phyloP scores from a whole-genome alignment of 768 basidiomycete species.

The Tremella yokohamensis region DNA sequence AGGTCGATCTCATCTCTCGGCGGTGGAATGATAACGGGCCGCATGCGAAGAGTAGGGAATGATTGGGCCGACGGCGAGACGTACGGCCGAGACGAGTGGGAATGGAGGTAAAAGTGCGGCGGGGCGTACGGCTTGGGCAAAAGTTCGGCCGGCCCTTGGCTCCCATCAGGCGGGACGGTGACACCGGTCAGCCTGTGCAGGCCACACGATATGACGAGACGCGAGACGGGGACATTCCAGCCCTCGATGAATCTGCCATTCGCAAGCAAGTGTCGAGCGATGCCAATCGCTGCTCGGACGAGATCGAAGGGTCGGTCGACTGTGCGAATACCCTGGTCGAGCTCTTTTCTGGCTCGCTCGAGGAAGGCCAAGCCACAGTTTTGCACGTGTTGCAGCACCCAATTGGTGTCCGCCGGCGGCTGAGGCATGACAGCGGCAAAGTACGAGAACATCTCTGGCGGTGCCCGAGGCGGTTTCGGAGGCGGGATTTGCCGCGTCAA shows the following conservation, averaged over 20 bases:
- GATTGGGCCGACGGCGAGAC: not conserved
- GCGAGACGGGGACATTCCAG: slow-evolving; percentile 38
- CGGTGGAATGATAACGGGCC: slow-evolving; percentile 43
- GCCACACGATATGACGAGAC: slow-evolving; percentile 41
- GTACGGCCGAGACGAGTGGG: slow-evolving; percentile 3
- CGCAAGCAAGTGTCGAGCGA: slow-evolving; percentile 35
- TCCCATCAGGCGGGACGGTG: slow-evolving; percentile 19
- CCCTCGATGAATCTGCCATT: slow-evolving; percentile 46
- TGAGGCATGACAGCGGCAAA: slow-evolving; percentile 1
- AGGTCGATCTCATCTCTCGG: slow-evolving; percentile 43
- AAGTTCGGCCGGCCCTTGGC: slow-evolving; percentile 10
- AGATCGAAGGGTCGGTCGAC: slow-evolving; percentile 45
- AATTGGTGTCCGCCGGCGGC: slow-evolving; percentile 9
- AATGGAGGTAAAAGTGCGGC: slow-evolving; percentile 21
- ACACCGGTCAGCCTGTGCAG: slow-evolving; percentile 41
- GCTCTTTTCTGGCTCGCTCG: slow-evolving; percentile 35
- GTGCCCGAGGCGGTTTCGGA: slow-evolving; percentile 15
- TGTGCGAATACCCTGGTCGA: slow-evolving; percentile 36
- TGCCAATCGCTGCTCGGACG: slow-evolving; percentile 38
- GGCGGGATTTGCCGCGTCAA: slow-evolving; percentile 22
- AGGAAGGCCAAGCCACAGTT: slow-evolving; percentile 18
- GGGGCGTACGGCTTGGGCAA: slow-evolving; percentile 28
- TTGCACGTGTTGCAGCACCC: slow-evolving; percentile 25
- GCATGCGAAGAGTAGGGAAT: slow-evolving; percentile 25
- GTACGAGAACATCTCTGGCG: slow-evolving; percentile 9